Conservation (phyloP, 495 filamentous ascomycete species). For the Penicillium lividum region DNA sequence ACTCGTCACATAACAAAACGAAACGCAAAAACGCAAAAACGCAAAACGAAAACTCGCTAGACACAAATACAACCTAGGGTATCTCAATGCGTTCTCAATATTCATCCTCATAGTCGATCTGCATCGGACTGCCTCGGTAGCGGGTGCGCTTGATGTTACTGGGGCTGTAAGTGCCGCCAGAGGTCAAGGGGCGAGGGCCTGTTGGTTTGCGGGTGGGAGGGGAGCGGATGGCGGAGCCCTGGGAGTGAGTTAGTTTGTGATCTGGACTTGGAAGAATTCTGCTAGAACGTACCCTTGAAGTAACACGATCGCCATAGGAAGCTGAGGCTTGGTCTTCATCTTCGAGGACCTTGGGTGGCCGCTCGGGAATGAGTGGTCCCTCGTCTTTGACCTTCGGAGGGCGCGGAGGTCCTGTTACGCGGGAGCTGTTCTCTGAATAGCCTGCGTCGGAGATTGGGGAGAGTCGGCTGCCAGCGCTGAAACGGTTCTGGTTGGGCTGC, state of each 20-base stretch:
- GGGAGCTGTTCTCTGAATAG: conserved; percentile 47
- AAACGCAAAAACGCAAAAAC: conserved; percentile 13
- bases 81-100: conserved; percentile 36
- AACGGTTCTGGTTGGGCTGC: conserved; percentile 39
- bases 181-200: conserved; percentile 53
- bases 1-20: conserved; percentile 7
- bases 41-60: conserved; percentile 21
- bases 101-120: conserved; percentile 45
- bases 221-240: conserved; percentile 47
- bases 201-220: conserved; percentile 55
- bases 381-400: conserved; percentile 56
- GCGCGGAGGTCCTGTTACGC: conserved; percentile 43
- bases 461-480: conserved; percentile 48
- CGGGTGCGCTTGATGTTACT: conserved; percentile 45
- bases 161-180: conserved; percentile 48
- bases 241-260: conserved; percentile 6
- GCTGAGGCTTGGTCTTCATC: conserved; percentile 30
- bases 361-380: conserved; percentile 51
- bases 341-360: conserved; percentile 45
- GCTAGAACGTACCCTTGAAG: conserved; percentile 36
- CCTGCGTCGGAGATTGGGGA: conserved; percentile 56
- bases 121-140: conserved; percentile 52
- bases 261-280: neutral
- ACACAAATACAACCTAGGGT: conserved; percentile 27
- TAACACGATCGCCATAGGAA: conserved; percentile 41